Conservation (phyloP, 1,284 basidiomycete species). For the Papiliotrema terrestris region DNA sequence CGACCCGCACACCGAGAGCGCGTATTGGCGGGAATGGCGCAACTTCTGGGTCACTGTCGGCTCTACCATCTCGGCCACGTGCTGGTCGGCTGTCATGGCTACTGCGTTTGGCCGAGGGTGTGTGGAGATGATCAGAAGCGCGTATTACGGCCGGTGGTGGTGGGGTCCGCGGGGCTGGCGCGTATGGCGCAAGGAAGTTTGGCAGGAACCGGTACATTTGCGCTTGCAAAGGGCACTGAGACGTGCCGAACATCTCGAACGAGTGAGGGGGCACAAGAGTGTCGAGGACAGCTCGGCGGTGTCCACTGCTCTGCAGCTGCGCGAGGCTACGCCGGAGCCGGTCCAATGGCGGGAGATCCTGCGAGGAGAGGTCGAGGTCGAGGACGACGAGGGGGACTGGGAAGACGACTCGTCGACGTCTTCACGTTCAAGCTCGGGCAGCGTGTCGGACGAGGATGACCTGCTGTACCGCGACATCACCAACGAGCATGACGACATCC, state of each 20-base stretch:
- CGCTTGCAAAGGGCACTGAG: conserved; percentile 3
- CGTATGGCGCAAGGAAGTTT: conserved; percentile 37
- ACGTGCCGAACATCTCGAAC: background rate
- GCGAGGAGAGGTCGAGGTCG: conserved; percentile 25
- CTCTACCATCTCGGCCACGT: conserved; percentile 11
- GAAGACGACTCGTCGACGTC: conserved; percentile 20
- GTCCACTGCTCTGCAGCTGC: background rate
- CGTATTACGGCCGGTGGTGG: conserved; percentile 39
- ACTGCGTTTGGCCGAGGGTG: conserved; percentile 27
- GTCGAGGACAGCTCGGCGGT: background rate
- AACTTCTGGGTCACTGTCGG: conserved; percentile 28
- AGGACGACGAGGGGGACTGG: conserved; percentile 38
- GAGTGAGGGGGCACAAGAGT: background rate
- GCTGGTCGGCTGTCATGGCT: conserved; percentile 21
- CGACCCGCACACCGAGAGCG: conserved; percentile 26
- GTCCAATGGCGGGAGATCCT: conserved; percentile 4
- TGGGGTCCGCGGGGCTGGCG: conserved; percentile 44
- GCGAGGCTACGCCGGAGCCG: background rate
- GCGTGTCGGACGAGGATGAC: conserved; percentile 12
- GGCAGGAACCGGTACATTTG: conserved; percentile 22
- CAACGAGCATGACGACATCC: conserved; percentile 21
- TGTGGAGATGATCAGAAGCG: conserved; percentile 8
- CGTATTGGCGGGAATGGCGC: conserved; percentile 23
- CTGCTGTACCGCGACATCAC: conserved; percentile 31
- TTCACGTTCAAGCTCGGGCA: conserved; percentile 7